phyloP scores from a whole-genome alignment of 2,329 filamentous ascomycete species.

The Hypoxylon sp. region DNA sequence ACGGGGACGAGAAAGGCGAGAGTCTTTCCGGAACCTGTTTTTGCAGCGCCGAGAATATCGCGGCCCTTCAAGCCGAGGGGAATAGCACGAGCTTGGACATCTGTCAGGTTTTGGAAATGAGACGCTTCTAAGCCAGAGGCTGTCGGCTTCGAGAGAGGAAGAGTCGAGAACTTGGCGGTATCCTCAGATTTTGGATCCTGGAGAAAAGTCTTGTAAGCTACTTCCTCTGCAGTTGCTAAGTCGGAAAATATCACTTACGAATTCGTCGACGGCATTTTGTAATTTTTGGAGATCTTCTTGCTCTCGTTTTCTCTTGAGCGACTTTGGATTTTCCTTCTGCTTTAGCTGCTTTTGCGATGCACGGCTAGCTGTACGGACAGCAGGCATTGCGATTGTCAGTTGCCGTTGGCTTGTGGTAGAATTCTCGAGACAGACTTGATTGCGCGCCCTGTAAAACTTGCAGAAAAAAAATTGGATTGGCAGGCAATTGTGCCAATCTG shows the following conservation, averaged over 20 bases:
- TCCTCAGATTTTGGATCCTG: constrained; percentile 72
- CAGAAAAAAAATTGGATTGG: constrained; percentile 46
- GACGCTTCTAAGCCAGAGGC: constrained; percentile 82
- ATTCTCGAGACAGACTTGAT: neutral
- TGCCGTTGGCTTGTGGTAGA: constrained; percentile 6
- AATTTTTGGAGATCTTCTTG: constrained; percentile 58
- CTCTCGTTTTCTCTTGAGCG: constrained; percentile 59
- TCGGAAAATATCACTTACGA: constrained; percentile 52
- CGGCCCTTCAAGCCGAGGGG: constrained; percentile 85
- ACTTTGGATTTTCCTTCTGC: constrained; percentile 50
- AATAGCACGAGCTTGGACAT: constrained; percentile 91
- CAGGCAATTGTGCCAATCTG: constrained; percentile 47
- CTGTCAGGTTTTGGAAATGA: constrained; percentile 91
- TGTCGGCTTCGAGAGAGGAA: constrained; percentile 88
- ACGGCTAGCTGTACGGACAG: constrained; percentile 43
- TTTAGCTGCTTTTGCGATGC: constrained; percentile 48
- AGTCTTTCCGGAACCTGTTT: constrained; percentile 96
- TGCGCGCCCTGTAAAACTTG: constrained; percentile 17
- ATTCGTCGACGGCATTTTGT: constrained; percentile 57
- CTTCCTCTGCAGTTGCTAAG: neutral
- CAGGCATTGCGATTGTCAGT: constrained; percentile 44
- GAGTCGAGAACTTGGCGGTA: constrained; percentile 79
- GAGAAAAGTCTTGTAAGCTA: constrained; percentile 15
- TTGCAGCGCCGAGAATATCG: constrained; percentile 94
- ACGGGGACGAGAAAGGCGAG: constrained; percentile 93